Evolutionary conservation across 345 rosid species (phyloP), one percentile per base, ranked within the genome.

Genomic region (Acer negundo): DNA sequence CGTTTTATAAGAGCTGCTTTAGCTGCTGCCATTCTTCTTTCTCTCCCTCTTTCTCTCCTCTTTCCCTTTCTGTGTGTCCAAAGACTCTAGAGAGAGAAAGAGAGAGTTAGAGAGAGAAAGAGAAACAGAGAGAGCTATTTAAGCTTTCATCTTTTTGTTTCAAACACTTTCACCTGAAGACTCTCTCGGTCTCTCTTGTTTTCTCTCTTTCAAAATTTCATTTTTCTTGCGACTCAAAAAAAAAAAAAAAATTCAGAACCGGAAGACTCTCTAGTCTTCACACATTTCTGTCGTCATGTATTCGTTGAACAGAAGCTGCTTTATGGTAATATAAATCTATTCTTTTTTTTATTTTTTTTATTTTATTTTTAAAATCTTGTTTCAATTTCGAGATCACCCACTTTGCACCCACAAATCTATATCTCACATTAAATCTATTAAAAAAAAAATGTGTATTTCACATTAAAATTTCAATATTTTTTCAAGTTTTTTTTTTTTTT

Each of bases 231-330:
- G 3, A 42, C n/a, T n/a, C 49, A 42, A 20, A 67, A 20, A 6
- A 19, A 59, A 58, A 20, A 67, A 10, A 6, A 40, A 59, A 59
- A 10, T 9, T 15, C 6, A 59, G 35, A 20, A 47, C 38, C 73
- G 73, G 6, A 26, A 75, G 62, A 63, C 72, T 62, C 75, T 59
- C 68, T 17, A 46, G 75, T 82, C 63, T 59, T 49, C 79, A 75
- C 77, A 69, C 73, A 67, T 79, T 58, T 72, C 75, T 67, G 24
- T 59, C 85, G 77, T 85, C 79, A 90, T 88, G 92, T 78, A 80
- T 75, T 87, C 94, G 51, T 79, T 87, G 78, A 85, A 69, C 67
- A 59, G 84, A 78, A 83, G 85, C 82, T 70, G 80, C 75, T 88
- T 83, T 78, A 80, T 88, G 90, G 92, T 89, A 83, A 75, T 77